These are phyloP conservation scores for Cladosporium sp. DNA, from an alignment of 2,329 filamentous ascomycete species.

Conservation along the genomic window DNA sequence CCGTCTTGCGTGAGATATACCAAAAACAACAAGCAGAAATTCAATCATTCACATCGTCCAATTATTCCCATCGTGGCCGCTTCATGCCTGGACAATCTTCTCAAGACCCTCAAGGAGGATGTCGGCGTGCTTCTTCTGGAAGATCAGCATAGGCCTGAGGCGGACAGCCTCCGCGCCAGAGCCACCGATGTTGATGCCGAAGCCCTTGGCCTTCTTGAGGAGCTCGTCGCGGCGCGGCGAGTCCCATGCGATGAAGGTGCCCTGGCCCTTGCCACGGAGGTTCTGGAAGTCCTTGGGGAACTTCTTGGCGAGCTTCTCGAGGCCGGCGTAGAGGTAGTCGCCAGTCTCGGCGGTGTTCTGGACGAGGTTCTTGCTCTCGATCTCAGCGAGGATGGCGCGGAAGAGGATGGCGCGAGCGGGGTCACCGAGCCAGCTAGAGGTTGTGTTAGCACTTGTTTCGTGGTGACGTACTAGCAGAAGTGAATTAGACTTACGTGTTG, in stretches of 20 bases:
- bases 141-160: slow-evolving; percentile 82
- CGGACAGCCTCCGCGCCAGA: slow-evolving; percentile 69
- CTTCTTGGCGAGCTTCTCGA: slow-evolving; percentile 60
- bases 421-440: slow-evolving; percentile 73
- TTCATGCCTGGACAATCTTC: slow-evolving; percentile 28
- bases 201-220: slow-evolving; percentile 67
- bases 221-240: slow-evolving; percentile 73
- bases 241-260: slow-evolving; percentile 92
- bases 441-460: slow-evolving; percentile 5
- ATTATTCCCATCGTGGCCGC: not conserved
- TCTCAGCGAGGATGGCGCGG: slow-evolving; percentile 77
- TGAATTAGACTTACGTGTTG: slow-evolving; percentile 55
- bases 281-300: slow-evolving; percentile 76
- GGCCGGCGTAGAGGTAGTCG: slow-evolving; percentile 66
- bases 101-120: slow-evolving; percentile 57
- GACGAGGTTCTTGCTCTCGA: slow-evolving; percentile 70
- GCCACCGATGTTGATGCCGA: slow-evolving; percentile 84
- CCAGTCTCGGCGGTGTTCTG: slow-evolving; percentile 70
- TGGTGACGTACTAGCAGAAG: not conserved
- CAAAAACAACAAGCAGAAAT: not conserved
- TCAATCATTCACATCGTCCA: slow-evolving; percentile 2
- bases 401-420: slow-evolving; percentile 78
- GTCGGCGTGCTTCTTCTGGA: slow-evolving; percentile 87
- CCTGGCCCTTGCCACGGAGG: slow-evolving; percentile 78
- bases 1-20: not conserved